Base-by-base conservation (phyloP, 2,329 filamentous ascomycete genomes). In the Epicoccum nigrum region DNA sequence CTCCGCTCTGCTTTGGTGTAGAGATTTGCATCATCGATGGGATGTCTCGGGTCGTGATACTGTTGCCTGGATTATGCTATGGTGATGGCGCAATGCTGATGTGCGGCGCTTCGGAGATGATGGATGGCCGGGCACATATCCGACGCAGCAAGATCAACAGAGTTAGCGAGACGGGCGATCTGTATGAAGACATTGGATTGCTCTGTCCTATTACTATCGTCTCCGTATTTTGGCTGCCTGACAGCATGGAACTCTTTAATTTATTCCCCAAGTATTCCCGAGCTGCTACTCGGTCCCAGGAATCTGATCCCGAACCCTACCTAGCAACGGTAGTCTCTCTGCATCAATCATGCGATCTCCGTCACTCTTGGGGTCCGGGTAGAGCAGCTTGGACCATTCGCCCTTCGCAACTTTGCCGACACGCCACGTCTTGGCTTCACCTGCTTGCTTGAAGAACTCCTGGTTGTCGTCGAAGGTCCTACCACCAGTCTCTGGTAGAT, bases 401-500 rank as follows among this genome's bases (percentile, higher is more conserved):
- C 83, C 83, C 1, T 76, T 76, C 30, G 76, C 72, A 6, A 86
- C 79, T 53, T 77, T 80, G 19, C 61, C 64, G 1, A 86, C 83
- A 21, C 74, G 69, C 83, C 83, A 86, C 3, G 72, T 80, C 4
- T 76, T 75, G 2, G 76, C 74, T 37, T 83, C 74, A 35, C 70
- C 72, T 2, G 83, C 83, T 51, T 79, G 76, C 43, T 76, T 72
- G 60, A 85, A 86, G 68, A 84, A 85, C 45, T 78, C 72, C 63
- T 83, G 80, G 55, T 85, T 86, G 59, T 84, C 83, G 54, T 85
- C 82, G 54, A 85, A 86, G 40, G 77, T 81, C 20, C 84, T 64
- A 0, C 82, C 81, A 0, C 83, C 83, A 12, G 76, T 83, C 65
- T 85, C 83, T 0, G 83, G 83, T 7, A 72, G 65, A 48, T 77